Evolutionary conservation across 169 alveolate species (phyloP), one percentile per base, ranked within the genome.

Genomic region (Cryptosporidium ryanae): DNA sequence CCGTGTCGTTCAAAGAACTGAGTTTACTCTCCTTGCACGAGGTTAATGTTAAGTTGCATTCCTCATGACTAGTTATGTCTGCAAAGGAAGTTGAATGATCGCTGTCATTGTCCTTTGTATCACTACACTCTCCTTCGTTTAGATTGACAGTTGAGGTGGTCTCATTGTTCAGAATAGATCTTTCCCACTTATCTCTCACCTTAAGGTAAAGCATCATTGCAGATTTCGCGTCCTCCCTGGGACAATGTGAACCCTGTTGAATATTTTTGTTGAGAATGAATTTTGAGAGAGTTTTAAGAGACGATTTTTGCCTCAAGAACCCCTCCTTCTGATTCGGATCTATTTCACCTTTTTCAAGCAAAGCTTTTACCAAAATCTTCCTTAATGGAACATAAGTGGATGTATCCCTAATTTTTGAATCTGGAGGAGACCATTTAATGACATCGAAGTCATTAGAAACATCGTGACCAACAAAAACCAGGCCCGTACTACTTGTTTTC

Each of bases 381-480:
- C 87, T 76, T 4, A 76, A 43, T 10, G 87, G 87, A 76, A 59
- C 38, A 34, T 57, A 76, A 21, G 71, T 76, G 12, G 76, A 55
- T 32, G 87, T 76, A 44, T 76, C 87, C 38, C 87, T 34, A n/a
- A 76, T 76, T 18, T 76, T 71, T 10, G 87, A 43, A 13, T 76
- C 87, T 7, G 63, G 25, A 61, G 87, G 87, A 10, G 68, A 38
- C 87, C 87, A 76, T 29, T 76, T 18, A 15, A 76, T 50, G 15
- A 76, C 87, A 2, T 76, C 50, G 15, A 76, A 76, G 27, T 76
- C 87, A 43, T 76, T 76, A 25, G 76, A 59, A n/a, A 76, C 57
- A 61, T 76, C 87, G 54, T 76, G 87, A 17, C 87, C 87, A 17
- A 76, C 87, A 32, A 76, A 59, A n/a, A 76, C 87, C 18, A 76